These are phyloP conservation scores for Lenwebbia sp. DNA, from an alignment of 345 rosid species.

Conservation along the genomic window DNA sequence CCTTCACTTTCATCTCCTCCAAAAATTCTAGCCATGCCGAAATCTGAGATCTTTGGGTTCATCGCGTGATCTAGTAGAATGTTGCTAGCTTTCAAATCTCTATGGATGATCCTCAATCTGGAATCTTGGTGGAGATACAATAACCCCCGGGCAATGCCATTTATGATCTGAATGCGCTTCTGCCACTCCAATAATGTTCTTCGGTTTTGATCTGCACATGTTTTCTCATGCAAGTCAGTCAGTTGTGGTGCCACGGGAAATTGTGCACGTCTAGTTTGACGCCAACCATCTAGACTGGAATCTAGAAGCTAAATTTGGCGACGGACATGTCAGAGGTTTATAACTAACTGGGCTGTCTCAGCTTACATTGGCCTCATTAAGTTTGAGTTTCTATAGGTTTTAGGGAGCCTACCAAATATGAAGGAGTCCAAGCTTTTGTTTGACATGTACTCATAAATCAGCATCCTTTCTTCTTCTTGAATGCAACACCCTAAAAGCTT, in stretches of 20 bases:
- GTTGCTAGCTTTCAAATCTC: conserved; percentile 28
- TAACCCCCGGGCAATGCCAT: conserved; percentile 19
- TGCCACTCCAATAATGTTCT: conserved; percentile 11
- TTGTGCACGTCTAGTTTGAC: not conserved
- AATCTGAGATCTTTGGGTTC: conserved; percentile 23
- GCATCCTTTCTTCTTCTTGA: conserved; percentile 16
- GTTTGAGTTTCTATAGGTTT: not conserved
- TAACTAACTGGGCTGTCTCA: not conserved
- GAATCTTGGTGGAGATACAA: conserved; percentile 32
- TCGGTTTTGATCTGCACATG: conserved; percentile 5
- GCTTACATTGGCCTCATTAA: not conserved
- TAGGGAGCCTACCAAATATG: conserved; percentile 13
- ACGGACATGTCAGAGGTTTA: not conserved
- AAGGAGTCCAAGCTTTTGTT: conserved; percentile 22
- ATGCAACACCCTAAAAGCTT: conserved; percentile 26
- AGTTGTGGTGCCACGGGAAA: not conserved
- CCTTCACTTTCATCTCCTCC: conserved; percentile 19
- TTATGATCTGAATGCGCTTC: conserved; percentile 14
- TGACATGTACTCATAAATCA: conserved; percentile 21
- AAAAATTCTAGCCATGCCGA: conserved; percentile 18
- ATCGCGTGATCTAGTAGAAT: conserved; percentile 7
- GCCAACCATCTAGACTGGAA: not conserved
- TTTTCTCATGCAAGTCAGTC: not conserved
- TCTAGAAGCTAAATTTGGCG: not conserved
- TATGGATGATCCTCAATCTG: conserved; percentile 19